Percentiles rank a stretch among this genome's conserved stretches.
phyloP scores from a whole-genome alignment of 148 eudicot species.

The Beta vulgaris region DNA sequence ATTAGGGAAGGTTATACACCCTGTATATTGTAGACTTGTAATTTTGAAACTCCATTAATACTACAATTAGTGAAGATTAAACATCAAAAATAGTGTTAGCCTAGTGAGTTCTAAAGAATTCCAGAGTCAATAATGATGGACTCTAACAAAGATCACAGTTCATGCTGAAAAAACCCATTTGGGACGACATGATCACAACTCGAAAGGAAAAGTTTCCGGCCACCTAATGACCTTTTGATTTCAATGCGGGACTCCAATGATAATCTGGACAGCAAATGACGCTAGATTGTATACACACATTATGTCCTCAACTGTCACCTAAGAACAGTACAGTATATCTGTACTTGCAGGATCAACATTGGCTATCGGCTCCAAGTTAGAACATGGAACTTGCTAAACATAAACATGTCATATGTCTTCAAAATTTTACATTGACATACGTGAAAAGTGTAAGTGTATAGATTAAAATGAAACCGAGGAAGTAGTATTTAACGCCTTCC shows the following conservation, averaged over 20 bases:
- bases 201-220: background rate
- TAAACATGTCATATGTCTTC: no score
- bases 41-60: background rate
- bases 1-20: no score
- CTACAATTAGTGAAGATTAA: background rate
- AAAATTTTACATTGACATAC: no score
- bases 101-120: no score
- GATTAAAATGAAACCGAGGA: no score
- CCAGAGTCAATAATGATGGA: no score
- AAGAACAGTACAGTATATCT: background rate
- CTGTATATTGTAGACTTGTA: background rate
- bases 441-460: no score
- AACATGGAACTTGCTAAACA: background rate
- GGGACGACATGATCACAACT: background rate
- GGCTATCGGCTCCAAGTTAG: background rate
- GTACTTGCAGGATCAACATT: background rate
- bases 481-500: no score
- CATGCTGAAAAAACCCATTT: no score
- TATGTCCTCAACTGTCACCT: background rate
- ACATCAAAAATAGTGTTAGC: background rate
- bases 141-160: no score
- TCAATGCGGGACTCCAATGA: background rate
- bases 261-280: background rate
- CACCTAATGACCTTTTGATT: background rate
- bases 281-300: background rate